A percentile compares a stretch with the other conserved stretches of the same genome.
Conservation (phyloP, 1,284 basidiomycete species). For the Cutaneotrichosporon curvatum region DNA sequence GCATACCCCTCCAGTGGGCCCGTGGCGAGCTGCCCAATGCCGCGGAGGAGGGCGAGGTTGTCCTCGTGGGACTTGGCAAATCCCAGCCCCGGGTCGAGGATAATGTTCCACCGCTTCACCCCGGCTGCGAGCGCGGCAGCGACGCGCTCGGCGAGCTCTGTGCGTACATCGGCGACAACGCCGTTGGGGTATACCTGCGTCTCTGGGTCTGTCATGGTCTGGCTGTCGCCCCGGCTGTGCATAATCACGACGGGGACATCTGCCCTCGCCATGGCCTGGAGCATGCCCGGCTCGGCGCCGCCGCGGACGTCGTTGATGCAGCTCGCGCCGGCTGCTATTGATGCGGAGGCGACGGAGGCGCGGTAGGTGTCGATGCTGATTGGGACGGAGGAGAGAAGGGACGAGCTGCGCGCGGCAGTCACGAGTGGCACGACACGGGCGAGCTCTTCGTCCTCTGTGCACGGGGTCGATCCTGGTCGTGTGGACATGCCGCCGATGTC, state of each 20-base stretch:
- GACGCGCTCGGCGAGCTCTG: conserved; percentile 68
- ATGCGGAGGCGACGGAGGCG: conserved; percentile 66
- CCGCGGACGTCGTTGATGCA: conserved; percentile 94
- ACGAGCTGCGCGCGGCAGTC: conserved; percentile 38
- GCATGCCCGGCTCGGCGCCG: conserved; percentile 59
- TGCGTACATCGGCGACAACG: conserved; percentile 63
- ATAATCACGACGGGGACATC: conserved; percentile 71
- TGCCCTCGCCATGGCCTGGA: conserved; percentile 57
- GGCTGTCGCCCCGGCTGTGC: conserved; percentile 79
- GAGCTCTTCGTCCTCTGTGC: conserved; percentile 67
- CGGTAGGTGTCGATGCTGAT: conserved; percentile 94
- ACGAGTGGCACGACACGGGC: conserved; percentile 67
- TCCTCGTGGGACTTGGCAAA: conserved; percentile 82
- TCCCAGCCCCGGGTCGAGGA: conserved; percentile 88
- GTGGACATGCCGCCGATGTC: conserved; percentile 95
- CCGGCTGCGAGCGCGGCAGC: conserved; percentile 66
- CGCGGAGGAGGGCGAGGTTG: conserved; percentile 64
- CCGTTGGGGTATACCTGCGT: conserved; percentile 62
- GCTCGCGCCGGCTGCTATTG: conserved; percentile 75
- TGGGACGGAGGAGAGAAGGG: conserved; percentile 43
- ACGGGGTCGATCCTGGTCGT: conserved; percentile 62
- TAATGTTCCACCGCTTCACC: conserved; percentile 79
- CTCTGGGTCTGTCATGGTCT: conserved; percentile 52
- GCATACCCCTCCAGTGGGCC: conserved; percentile 50
- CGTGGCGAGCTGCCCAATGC: conserved; percentile 52